phyloP scores from a whole-genome alignment of 371 early-diverging fungal genomes.

The Coemansia sp. region DNA sequence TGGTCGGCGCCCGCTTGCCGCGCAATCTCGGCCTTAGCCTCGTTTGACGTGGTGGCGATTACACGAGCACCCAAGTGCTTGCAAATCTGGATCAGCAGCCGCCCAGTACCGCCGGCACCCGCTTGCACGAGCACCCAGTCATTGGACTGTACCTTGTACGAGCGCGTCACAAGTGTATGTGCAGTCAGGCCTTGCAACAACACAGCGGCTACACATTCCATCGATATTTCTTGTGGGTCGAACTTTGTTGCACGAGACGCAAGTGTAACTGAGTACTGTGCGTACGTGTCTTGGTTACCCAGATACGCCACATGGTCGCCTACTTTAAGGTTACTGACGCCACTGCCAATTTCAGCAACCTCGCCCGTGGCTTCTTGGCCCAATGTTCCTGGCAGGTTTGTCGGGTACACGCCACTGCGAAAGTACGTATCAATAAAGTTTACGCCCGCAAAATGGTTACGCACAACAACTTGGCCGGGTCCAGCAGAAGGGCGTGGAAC shows the following conservation, averaged over 20 bases:
- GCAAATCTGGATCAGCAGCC: slow-evolving; percentile 72
- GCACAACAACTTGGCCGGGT: slow-evolving; percentile 68
- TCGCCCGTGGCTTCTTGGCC: slow-evolving; percentile 90
- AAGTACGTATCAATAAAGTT: slow-evolving; percentile 95
- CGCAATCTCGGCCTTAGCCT: slow-evolving; percentile 78
- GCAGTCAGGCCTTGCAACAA: slow-evolving; percentile 81
- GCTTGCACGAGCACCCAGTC: slow-evolving; percentile 87
- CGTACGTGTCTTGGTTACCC: slow-evolving; percentile 62
- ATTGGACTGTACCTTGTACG: slow-evolving; percentile 72
- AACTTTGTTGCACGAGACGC: slow-evolving; percentile 55
- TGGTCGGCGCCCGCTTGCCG: slow-evolving; percentile 74
- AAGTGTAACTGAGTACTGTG: slow-evolving; percentile 73
- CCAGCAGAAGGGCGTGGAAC: slow-evolving; percentile 56
- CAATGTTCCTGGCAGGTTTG: slow-evolving; percentile 66
- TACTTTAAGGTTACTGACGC: slow-evolving; percentile 62
- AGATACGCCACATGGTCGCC: slow-evolving; percentile 87
- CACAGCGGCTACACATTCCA: slow-evolving; percentile 58
- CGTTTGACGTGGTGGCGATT: slow-evolving; percentile 85
- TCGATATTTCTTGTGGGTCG: slow-evolving; percentile 54
- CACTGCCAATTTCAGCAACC: slow-evolving; percentile 69
- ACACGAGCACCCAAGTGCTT: slow-evolving; percentile 81
- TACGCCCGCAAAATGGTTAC: slow-evolving; percentile 79
- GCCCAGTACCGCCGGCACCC: slow-evolving; percentile 90
- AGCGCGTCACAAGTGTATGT: slow-evolving; percentile 70
- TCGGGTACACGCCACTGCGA: slow-evolving; percentile 80